Percentiles rank a stretch among this genome's conserved stretches.
phyloP scores from a whole-genome alignment of 2,329 filamentous ascomycete species.

The Emydomyces testavorans region DNA sequence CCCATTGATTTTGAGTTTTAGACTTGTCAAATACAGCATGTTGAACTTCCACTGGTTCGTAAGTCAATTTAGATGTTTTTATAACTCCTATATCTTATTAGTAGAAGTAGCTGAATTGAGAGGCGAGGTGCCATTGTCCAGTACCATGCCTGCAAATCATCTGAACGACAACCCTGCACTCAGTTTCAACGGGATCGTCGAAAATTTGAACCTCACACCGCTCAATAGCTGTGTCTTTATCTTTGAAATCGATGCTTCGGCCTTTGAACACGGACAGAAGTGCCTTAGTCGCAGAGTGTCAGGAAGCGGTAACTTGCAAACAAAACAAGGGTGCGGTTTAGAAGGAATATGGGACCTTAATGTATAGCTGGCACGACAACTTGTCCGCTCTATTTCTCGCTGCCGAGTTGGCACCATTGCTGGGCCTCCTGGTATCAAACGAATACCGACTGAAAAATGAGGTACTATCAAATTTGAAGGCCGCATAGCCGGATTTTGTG shows the following conservation, averaged over 20 bases:
- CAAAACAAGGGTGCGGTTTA: too few relatives aligned
- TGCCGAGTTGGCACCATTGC: conserved; percentile 10
- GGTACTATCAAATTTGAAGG: conserved; percentile 44
- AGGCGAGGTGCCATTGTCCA: neutral
- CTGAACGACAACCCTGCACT: conserved; percentile 51
- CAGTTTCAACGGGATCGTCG: conserved; percentile 44
- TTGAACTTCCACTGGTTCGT: conserved; percentile 50
- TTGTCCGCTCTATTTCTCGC: conserved; percentile 31
- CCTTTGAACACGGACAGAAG: conserved; percentile 54
- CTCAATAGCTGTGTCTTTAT: conserved; percentile 50
- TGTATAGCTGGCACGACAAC: conserved; percentile 49
- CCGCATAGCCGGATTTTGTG: conserved; percentile 53
- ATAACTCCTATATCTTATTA: conserved; percentile 41
- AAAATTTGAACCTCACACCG: conserved; percentile 51
- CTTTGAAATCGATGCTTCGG: conserved; percentile 42
- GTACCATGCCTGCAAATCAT: conserved; percentile 51
- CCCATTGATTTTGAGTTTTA: conserved; percentile 47
- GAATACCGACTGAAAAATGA: conserved; percentile 49
- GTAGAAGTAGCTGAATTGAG: neutral
- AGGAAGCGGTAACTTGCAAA: too few relatives aligned
- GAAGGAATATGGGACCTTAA: conserved; percentile 35
- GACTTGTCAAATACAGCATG: conserved; percentile 52
- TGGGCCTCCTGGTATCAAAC: conserved; percentile 33
- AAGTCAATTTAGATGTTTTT: conserved; percentile 54
- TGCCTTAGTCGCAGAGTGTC: too few relatives aligned